Conservation (phyloP, 192 early-diverging fungal species). For the Funneliformis mosseae region DNA sequence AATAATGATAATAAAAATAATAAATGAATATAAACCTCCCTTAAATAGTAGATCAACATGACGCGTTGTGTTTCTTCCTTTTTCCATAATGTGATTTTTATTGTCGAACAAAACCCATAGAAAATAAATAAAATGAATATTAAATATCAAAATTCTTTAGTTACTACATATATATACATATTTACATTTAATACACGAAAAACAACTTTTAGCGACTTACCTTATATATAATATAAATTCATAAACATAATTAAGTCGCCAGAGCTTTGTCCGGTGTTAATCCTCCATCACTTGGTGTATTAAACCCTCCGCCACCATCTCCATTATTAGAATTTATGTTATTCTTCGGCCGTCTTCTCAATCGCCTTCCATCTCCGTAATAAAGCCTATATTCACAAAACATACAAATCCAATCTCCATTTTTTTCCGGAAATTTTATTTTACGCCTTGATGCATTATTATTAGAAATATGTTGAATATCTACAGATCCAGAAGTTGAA, state of each 20-base stretch:
- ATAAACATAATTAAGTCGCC: constrained; percentile 4
- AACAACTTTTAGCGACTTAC: not conserved
- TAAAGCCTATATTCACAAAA: constrained; percentile 34
- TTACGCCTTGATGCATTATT: constrained; percentile 18
- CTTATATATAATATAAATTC: not conserved
- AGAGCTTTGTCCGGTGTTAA: not conserved
- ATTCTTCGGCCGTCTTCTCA: not conserved
- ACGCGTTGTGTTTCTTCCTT: not conserved
- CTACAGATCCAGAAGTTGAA: constrained; percentile 30
- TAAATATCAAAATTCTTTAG: not conserved
- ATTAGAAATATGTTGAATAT: constrained; percentile 8
- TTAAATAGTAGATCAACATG: not conserved
- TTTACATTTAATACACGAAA: not conserved
- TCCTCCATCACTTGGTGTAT: constrained; percentile 11
- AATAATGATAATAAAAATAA: not conserved
- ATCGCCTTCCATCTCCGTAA: constrained; percentile 30
- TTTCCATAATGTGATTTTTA: not conserved
- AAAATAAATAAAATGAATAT: not conserved
- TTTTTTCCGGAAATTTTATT: constrained; percentile 28
- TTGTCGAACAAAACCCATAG: not conserved
- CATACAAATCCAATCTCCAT: constrained; percentile 35
- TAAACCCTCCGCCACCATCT: constrained; percentile 22
- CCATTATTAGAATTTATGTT: constrained; percentile 18
- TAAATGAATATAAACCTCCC: constrained; percentile 21
- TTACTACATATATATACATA: constrained; percentile 10